Conservation (phyloP, 305 asterid species). For the Andrographis paniculata region DNA sequence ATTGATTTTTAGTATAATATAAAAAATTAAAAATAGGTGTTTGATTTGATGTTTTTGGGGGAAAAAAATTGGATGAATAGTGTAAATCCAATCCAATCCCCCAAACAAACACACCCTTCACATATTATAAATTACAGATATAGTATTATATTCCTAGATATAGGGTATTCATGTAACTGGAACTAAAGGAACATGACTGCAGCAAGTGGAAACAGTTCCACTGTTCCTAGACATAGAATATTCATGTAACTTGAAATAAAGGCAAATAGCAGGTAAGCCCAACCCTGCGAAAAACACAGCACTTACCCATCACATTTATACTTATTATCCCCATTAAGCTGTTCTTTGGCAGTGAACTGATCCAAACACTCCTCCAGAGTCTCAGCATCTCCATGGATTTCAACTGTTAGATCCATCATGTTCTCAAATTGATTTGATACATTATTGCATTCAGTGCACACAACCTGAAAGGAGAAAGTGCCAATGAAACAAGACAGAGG, state of each 20-base stretch:
- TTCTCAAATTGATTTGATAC: constrained; percentile 84
- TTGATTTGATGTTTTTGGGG: too few relatives aligned
- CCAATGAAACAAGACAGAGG: constrained; percentile 7
- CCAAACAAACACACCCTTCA: too few relatives aligned
- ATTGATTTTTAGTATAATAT: too few relatives aligned
- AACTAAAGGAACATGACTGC: background rate
- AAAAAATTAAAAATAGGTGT: too few relatives aligned
- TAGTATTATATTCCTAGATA: too few relatives aligned
- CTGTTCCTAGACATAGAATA: background rate
- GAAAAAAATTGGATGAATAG: too few relatives aligned
- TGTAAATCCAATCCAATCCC: too few relatives aligned
- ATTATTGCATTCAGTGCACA: constrained; percentile 78
- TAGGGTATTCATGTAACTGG: too few relatives aligned
- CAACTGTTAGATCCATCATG: constrained; percentile 98
- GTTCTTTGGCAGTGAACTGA: constrained; percentile 81
- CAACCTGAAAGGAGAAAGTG: constrained; percentile 45
- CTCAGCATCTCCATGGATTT: constrained; percentile 92
- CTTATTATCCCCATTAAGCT: constrained; percentile 97
- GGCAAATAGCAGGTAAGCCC: background rate
- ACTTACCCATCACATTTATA: constrained; percentile 88
- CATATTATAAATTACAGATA: too few relatives aligned
- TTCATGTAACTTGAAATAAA: background rate
- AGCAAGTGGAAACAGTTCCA: too few relatives aligned
- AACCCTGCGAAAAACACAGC: background rate
- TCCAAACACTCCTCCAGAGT: constrained; percentile 95